phyloP scores from a whole-genome alignment of 2,329 filamentous ascomycete species.

The Apiospora sp. region DNA sequence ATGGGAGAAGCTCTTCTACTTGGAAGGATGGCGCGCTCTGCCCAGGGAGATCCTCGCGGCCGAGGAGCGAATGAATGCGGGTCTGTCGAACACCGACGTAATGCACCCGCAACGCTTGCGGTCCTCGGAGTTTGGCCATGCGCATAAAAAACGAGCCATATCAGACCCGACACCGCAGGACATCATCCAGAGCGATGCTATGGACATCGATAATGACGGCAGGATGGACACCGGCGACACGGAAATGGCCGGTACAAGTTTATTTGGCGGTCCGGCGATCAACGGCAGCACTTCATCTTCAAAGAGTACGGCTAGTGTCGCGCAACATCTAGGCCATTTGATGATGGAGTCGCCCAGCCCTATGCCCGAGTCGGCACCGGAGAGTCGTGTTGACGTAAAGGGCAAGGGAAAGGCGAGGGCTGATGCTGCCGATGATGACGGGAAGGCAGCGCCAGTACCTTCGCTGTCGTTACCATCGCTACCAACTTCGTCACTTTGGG shows the following conservation, averaged over 20 bases:
- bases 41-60: slow-evolving; percentile 69
- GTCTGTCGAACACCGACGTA: slow-evolving; percentile 46
- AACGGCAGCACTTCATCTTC: slow-evolving; percentile 39
- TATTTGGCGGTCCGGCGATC: slow-evolving; percentile 37
- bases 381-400: slow-evolving; percentile 35
- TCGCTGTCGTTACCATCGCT: slow-evolving; percentile 36
- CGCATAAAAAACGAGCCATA: slow-evolving; percentile 63
- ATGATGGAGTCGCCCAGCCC: slow-evolving; percentile 47
- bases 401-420: slow-evolving; percentile 47
- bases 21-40: slow-evolving; percentile 86
- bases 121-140: slow-evolving; percentile 58
- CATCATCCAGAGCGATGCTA: slow-evolving; percentile 58
- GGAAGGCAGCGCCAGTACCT: slow-evolving; percentile 22
- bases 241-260: slow-evolving; percentile 35
- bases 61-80: slow-evolving; percentile 66
- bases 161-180: slow-evolving; percentile 47
- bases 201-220: slow-evolving; percentile 45
- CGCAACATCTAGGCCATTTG: slow-evolving; percentile 41
- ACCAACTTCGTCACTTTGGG: slow-evolving; percentile 57
- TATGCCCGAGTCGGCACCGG: slow-evolving; percentile 39
- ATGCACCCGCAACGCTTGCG: slow-evolving; percentile 51
- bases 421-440: slow-evolving; percentile 22
- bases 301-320: slow-evolving; percentile 38
- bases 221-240: slow-evolving; percentile 35
- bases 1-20: slow-evolving; percentile 84